A percentile compares a stretch with the other conserved stretches of the same genome.
Conservation (phyloP, 768 basidiomycete species). For the Mrakia hoshinonis region DNA sequence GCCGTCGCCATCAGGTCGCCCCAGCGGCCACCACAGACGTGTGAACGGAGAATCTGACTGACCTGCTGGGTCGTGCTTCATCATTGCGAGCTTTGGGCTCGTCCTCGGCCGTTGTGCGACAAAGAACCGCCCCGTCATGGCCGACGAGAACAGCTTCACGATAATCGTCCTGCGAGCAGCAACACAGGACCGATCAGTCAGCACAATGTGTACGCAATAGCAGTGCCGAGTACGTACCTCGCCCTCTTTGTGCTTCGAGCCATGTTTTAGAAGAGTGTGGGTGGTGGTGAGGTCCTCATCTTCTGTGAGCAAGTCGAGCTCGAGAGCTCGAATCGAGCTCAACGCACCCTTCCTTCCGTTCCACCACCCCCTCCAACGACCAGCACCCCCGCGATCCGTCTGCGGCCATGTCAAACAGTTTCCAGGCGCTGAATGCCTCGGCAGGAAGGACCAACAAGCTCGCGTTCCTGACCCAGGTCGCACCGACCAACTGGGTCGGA, state of each 20-base stretch:
- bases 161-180: conserved; percentile 58
- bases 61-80: conserved; percentile 87
- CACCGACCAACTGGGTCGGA: conserved; percentile 93
- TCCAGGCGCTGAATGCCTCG: conserved; percentile 26
- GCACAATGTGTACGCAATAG: not conserved
- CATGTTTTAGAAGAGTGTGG: not conserved
- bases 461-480: conserved; percentile 82
- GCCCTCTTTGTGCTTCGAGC: conserved; percentile 7
- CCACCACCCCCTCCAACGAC: no score
- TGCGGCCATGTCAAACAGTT: conserved; percentile 25
- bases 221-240: not conserved
- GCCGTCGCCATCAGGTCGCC: no score
- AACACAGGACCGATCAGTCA: not conserved
- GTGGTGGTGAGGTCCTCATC: no score
- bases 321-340: no score
- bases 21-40: no score
- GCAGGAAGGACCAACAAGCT: conserved; percentile 52
- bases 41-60: conserved; percentile 33
- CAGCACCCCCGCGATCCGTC: not conserved
- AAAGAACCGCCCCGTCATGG: conserved; percentile 86
- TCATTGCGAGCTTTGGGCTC: conserved; percentile 72
- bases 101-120: conserved; percentile 65
- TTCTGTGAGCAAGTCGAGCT: no score
- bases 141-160: conserved; percentile 79
- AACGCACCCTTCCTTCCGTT: no score